These are phyloP conservation scores for Coemansia interrupta DNA, from an alignment of 192 early-diverging fungal genomes.

Conservation along the genomic window DNA sequence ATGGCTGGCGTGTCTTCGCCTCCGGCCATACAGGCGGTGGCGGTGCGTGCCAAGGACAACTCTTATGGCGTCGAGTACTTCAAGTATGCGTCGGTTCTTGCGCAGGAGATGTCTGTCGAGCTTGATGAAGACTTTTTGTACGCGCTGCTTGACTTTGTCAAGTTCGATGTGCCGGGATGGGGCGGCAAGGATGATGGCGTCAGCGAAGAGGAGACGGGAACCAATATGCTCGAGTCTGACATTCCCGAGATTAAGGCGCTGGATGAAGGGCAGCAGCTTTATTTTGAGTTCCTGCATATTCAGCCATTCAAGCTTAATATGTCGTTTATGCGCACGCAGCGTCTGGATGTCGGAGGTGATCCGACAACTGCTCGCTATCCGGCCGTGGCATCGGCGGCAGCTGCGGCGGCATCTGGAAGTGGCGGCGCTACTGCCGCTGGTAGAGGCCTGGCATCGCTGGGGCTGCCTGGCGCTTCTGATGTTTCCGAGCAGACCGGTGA, in stretches of 20 bases:
- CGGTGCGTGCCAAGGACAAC: conserved; percentile 85
- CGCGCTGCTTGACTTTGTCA: conserved; percentile 79
- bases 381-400: conserved; percentile 4
- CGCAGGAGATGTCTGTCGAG: conserved; percentile 92
- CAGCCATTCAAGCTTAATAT: conserved; percentile 94
- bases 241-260: conserved; percentile 70
- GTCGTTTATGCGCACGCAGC: conserved; percentile 84
- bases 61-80: conserved; percentile 94
- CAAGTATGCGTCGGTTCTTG: conserved; percentile 85
- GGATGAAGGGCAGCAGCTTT: conserved; percentile 72
- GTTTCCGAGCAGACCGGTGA: conserved; percentile 32
- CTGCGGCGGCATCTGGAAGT: background rate
- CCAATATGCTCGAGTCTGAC: conserved; percentile 37
- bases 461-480: conserved; percentile 1
- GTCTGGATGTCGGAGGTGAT: conserved; percentile 28
- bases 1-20: conserved; percentile 42
- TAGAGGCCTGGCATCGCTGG: background rate
- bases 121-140: conserved; percentile 91
- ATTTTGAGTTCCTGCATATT: conserved; percentile 91
- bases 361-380: conserved; percentile 19
- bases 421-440: conserved; percentile 11
- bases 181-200: background rate
- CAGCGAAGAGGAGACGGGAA: conserved; percentile 16
- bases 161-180: conserved; percentile 63
- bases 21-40: conserved; percentile 67